Base-by-base conservation (phyloP, 2,329 filamentous ascomycete genomes). In the Aspergillus candidus region DNA sequence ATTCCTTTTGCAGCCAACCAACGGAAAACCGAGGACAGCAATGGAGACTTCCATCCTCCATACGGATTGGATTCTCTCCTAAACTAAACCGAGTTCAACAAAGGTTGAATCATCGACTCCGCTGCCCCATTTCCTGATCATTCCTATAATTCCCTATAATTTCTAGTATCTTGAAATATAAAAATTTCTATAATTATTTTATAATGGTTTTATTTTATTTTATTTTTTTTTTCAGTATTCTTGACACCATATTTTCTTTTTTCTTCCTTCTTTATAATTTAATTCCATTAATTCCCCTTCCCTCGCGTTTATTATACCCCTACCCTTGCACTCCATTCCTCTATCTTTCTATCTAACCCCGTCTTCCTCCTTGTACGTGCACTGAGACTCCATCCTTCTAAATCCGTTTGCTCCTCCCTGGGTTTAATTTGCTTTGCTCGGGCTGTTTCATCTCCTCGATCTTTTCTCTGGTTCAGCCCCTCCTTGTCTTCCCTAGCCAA, bases 401-500 rank as follows among this genome's bases (percentile, higher is more conserved):
- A 12, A 35, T 44, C 29, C 32, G 18, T 22, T 35, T 41, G 35
- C 31, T 30, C 17, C 36, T 41, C 39, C 18, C 31, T 40, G 35
- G 27, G 32, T 11, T 18, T 29, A 32, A 12, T 37, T 41, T 31
- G 22, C 33, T 33, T 40, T 29, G 10, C 32, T 35, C 32, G 11
- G 11, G 31, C 32, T 8, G 32, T 15, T 38, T 39, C 32, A 37
- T 17, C 42, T 32, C 36, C n/a, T 17, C 18, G 32, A 18, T 40
- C 31, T 29, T 38, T 32, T 29, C 40, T 46, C 36, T 29, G 42
- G 36, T 32, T 43, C 46, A 17, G 38, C 42, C 43, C 54, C 55
- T 58, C 55, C 41, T 48, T 50, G 30, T 62, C 12, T 72, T 72
- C 55, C 55, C 38, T 48, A 46, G 51, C 47, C 49, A 52, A 54